Percentiles rank a stretch among this genome's conserved stretches.
Evolutionary conservation across 2,329 filamentous ascomycete species (phyloP).

Genomic region (Stagonosporopsis tanaceti): DNA sequence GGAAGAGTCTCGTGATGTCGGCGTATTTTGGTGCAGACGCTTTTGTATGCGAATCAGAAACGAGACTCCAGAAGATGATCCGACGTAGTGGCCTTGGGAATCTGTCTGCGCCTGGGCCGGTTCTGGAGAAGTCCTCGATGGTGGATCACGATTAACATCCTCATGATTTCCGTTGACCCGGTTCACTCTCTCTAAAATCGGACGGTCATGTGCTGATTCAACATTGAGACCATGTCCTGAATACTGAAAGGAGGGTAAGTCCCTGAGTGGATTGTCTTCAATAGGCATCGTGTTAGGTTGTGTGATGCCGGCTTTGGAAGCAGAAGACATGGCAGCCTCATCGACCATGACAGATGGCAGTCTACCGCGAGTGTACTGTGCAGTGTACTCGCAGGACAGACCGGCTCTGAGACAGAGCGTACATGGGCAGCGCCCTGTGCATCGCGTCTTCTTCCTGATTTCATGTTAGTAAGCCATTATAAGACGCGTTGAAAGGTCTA

Average conservation of each 20-base stretch:
- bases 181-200: slow-evolving; percentile 25
- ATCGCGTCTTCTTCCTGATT: slow-evolving; percentile 49
- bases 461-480: slow-evolving; percentile 18
- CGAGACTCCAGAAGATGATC: slow-evolving; percentile 57
- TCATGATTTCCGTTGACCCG: slow-evolving; percentile 27
- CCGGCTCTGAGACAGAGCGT: slow-evolving; percentile 42
- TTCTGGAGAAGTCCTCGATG: slow-evolving; percentile 56
- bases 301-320: slow-evolving; percentile 26
- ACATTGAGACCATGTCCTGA: slow-evolving; percentile 13
- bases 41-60: slow-evolving; percentile 62
- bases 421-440: slow-evolving; percentile 48
- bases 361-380: slow-evolving; percentile 59
- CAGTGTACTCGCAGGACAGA: slow-evolving; percentile 58
- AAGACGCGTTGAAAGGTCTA: not conserved
- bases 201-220: slow-evolving; percentile 22
- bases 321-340: slow-evolving; percentile 37
- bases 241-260: slow-evolving; percentile 16
- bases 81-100: slow-evolving; percentile 58
- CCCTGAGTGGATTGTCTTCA: slow-evolving; percentile 19
- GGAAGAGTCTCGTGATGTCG: slow-evolving; percentile 48
- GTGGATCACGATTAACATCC: slow-evolving; percentile 27
- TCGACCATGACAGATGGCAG: slow-evolving; percentile 52
- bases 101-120: slow-evolving; percentile 53
- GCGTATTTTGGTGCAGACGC: slow-evolving; percentile 54
- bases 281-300: slow-evolving; percentile 23